A percentile compares a stretch with the other conserved stretches of the same genome.
Evolutionary conservation across 2,329 filamentous ascomycete genomes (phyloP).

Genomic region (Endoconidiophora polonica): DNA sequence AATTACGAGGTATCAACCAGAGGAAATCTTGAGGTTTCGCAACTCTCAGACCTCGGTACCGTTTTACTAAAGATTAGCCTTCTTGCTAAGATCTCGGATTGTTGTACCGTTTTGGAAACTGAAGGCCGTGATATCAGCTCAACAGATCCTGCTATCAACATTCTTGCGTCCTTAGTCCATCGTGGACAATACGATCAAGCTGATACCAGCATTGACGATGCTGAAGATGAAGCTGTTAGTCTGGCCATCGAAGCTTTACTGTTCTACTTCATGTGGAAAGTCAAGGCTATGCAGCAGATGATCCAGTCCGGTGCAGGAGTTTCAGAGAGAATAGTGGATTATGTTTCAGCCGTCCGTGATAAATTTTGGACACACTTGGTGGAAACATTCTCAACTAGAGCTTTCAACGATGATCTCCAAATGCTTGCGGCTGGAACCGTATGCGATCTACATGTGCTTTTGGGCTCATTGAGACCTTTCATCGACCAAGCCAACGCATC

Average conservation of each 20-base stretch:
- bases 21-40: conserved; percentile 47
- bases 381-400: conserved; percentile 48
- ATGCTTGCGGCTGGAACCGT: conserved; percentile 58
- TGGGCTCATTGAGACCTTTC: conserved; percentile 50
- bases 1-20: conserved; percentile 56
- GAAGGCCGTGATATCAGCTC: conserved; percentile 32
- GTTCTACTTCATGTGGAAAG: conserved; percentile 95
- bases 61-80: conserved; percentile 66
- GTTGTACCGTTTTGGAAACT: conserved; percentile 56
- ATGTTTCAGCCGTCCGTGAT: conserved; percentile 37
- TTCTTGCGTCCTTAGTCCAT: conserved; percentile 54
- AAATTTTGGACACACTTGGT: conserved; percentile 47
- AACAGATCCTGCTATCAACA: conserved; percentile 40
- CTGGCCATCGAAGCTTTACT: conserved; percentile 61
- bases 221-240: conserved; percentile 64
- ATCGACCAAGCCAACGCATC: conserved; percentile 26
- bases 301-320: conserved; percentile 39
- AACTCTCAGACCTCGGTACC: conserved; percentile 55
- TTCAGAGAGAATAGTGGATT: conserved; percentile 40
- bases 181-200: conserved; percentile 55
- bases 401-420: conserved; percentile 61
- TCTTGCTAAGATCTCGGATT: conserved; percentile 64
- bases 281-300: conserved; percentile 39
- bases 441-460: conserved; percentile 68
- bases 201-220: conserved; percentile 52